Evolutionary conservation across 2,329 filamentous ascomycete species (phyloP).

Genomic region (Colletotrichum cereale): DNA sequence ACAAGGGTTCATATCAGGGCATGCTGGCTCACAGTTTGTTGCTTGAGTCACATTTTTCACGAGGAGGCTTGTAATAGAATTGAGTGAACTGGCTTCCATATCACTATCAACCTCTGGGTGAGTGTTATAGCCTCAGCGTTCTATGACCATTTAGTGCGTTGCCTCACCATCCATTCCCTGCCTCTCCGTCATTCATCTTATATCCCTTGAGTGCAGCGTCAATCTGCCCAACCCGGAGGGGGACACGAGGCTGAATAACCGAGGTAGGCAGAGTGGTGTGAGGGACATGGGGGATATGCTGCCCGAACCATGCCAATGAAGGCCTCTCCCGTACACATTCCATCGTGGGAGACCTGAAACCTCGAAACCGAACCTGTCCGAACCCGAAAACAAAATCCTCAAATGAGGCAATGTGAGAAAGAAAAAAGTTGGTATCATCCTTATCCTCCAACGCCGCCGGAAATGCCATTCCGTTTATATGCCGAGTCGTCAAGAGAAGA

Average conservation of each 20-base stretch:
- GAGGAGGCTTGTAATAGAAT: neutral
- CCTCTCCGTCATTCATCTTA: neutral
- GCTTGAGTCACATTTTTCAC: neutral
- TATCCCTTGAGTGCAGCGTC: conserved; percentile 26
- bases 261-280: neutral
- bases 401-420: conserved; percentile 32
- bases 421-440: conserved; percentile 39
- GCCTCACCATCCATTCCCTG: neutral
- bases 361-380: neutral
- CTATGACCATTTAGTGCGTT: neutral
- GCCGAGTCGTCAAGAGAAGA: conserved; percentile 16
- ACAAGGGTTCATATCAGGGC: neutral
- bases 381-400: conserved; percentile 14
- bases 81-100: conserved; percentile 20
- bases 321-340: neutral
- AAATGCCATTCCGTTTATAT: conserved; percentile 38
- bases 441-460: conserved; percentile 35
- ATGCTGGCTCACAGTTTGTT: neutral
- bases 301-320: neutral
- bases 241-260: neutral
- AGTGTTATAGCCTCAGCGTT: conserved; percentile 14
- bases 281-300: neutral
- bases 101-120: conserved; percentile 6
- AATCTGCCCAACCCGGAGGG: conserved; percentile 22
- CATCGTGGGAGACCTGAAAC: neutral